Percentiles rank a stretch among this genome's conserved stretches.
Conservation (phyloP, 805 yeast genomes). For the Ogataea allantospora region DNA sequence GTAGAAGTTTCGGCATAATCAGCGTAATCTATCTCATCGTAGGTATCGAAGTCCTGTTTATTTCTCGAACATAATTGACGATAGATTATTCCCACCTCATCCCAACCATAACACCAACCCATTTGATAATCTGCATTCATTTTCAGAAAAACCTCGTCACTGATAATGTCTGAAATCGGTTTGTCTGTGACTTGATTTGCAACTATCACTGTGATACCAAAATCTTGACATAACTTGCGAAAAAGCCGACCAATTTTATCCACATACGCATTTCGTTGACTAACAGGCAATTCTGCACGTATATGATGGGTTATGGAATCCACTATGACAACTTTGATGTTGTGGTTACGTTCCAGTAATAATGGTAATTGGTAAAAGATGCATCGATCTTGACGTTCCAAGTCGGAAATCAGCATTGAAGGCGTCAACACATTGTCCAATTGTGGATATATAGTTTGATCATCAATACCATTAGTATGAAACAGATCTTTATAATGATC, state of each 20-base stretch:
- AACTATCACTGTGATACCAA: constrained; percentile 60
- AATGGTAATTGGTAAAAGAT: constrained; percentile 67
- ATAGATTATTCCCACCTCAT: constrained; percentile 34
- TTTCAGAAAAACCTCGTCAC: constrained; percentile 34
- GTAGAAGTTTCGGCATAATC: constrained; percentile 1
- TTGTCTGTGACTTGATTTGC: constrained; percentile 81
- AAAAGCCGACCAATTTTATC: constrained; percentile 46
- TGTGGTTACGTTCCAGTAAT: constrained; percentile 39
- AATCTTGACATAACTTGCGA: constrained; percentile 44
- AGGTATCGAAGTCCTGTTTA: constrained; percentile 20
- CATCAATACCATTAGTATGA: constrained; percentile 35
- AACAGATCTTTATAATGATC: constrained; percentile 30
- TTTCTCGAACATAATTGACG: constrained; percentile 27
- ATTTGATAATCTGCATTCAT: constrained; percentile 60
- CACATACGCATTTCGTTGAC: constrained; percentile 43
- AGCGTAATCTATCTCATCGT: constrained; percentile 21
- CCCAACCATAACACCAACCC: constrained; percentile 80
- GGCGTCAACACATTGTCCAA: constrained; percentile 32
- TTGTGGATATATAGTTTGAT: constrained; percentile 32
- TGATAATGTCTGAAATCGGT: constrained; percentile 36
- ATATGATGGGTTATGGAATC: constrained; percentile 86
- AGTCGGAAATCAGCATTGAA: constrained; percentile 39
- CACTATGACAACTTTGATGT: constrained; percentile 58
- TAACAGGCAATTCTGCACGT: constrained; percentile 54
- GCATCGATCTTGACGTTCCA: constrained; percentile 74